A percentile compares a stretch with the other conserved stretches of the same genome.
Evolutionary conservation across 306 rosid species (phyloP).

Genomic region (Cercis canadensis): DNA sequence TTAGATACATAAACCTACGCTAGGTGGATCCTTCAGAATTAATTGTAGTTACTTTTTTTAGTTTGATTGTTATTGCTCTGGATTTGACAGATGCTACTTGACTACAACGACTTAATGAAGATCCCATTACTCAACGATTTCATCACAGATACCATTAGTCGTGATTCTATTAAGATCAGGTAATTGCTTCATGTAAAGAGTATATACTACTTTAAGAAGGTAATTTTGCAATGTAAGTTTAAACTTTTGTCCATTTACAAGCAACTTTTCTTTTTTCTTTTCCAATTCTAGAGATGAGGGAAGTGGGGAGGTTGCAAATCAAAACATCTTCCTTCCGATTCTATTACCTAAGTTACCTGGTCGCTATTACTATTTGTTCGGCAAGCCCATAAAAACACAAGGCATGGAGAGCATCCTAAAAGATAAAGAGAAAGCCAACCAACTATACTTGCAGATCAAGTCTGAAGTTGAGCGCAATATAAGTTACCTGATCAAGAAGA

Average conservation of each 20-base stretch:
- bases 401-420: constrained; percentile 68
- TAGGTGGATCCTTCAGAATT: not conserved
- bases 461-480: constrained; percentile 68
- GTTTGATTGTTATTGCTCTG: constrained; percentile 38
- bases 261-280: not conserved
- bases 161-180: constrained; percentile 54
- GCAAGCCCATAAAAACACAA: constrained; percentile 80
- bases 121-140: constrained; percentile 60
- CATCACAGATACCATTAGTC: constrained; percentile 33
- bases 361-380: constrained; percentile 78
- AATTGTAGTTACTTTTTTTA: constrained; percentile 34
- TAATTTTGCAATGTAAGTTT: no score
- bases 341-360: constrained; percentile 81
- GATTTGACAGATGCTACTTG: constrained; percentile 67
- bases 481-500: constrained; percentile 75
- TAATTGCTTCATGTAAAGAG: constrained; percentile 37
- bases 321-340: constrained; percentile 45
- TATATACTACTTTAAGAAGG: no score
- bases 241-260: constrained; percentile 1
- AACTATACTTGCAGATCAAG: constrained; percentile 78
- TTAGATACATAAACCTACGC: no score
- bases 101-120: constrained; percentile 71
- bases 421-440: constrained; percentile 68
- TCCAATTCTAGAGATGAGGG: constrained; percentile 47
- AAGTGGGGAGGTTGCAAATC: constrained; percentile 66